Evolutionary conservation across 768 basidiomycete species (phyloP), one percentile per base, ranked within the genome.

Genomic region (Dentipellis fragilis): DNA sequence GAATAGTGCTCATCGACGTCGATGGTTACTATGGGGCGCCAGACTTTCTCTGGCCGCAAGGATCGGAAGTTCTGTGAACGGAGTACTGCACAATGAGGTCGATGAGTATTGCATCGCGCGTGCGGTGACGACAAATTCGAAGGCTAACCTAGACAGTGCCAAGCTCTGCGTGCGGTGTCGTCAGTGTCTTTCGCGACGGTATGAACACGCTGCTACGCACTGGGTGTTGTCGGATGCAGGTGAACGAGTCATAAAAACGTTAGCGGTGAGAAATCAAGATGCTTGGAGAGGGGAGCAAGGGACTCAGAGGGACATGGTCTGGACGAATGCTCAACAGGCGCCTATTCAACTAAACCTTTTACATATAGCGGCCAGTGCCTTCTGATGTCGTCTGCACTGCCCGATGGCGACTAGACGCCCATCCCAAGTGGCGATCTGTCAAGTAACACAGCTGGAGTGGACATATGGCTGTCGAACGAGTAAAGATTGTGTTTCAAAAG

Each of bases 1-100:
- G 51, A 56, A n/a, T 76, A 69, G 23, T 78, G 75, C 5, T 77
- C 73, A 55, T 79, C 80, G 10, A 84, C 69, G 17, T 77, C 75
- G 4, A 88, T 64, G 0, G 77, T 73, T 51, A 89, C 70, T 39
- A 87, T 80, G 1, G 87, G 84, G 21, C 84, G 66, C 85, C 85
- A 87, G 34, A 78, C 74, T 62, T 75, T 83, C 55, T 84, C 84
- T 0, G 79, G 73, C 40, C 83, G 76, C 63, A 86, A 67, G 11
- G 62, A 65, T 4, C 56, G 62, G 2, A 76, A 53, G 2, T 75
- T 74, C 12, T 69, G 70, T 34, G 68, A 69, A 2, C 75, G 71
- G 10, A 76, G 63, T 6, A 76, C 75, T 76, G 51, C 7, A 14
- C 11, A 50, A 10, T 8, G 11, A 10, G 3, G 17, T 45, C 16